Percentiles rank a stretch among this genome's conserved stretches.
Conservation (phyloP, 108 stramenopile genomes). For the Seminavis robusta region DNA sequence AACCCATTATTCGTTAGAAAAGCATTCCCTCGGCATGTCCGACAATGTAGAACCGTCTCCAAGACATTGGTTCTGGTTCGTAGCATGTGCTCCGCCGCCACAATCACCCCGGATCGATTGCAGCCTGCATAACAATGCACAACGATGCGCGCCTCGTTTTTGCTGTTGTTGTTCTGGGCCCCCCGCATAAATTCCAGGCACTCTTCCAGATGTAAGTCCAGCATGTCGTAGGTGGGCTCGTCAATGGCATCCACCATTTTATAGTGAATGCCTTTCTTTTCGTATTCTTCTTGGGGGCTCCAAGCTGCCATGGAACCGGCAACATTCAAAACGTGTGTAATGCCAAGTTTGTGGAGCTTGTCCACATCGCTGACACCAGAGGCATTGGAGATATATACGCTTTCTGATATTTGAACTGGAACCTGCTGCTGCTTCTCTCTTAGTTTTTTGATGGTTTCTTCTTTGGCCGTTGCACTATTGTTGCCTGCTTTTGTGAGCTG, state of each 20-base stretch:
- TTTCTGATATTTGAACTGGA: neutral
- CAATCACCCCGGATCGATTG: neutral
- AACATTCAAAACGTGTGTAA: neutral
- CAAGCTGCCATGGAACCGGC: neutral
- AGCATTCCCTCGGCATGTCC: neutral
- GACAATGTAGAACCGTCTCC: constrained; percentile 1
- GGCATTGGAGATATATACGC: neutral
- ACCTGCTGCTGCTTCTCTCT: neutral
- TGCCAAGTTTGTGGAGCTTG: neutral
- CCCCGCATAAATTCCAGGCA: neutral
- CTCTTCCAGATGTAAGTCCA: neutral
- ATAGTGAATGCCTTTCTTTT: neutral
- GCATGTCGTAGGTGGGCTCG: neutral
- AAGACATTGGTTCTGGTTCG: neutral
- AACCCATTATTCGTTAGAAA: neutral
- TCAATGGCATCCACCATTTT: neutral
- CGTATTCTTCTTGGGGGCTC: neutral
- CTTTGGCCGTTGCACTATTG: too few species aligned
- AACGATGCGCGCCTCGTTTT: neutral
- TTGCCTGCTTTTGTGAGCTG: too few species aligned
- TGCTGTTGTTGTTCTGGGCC: neutral
- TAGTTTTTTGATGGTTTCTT: neutral
- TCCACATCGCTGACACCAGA: neutral
- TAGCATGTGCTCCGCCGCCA: neutral
- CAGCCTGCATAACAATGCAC: neutral